Base-by-base conservation (phyloP, 1,284 basidiomycete species). In the Heterobasidion occidentale region DNA sequence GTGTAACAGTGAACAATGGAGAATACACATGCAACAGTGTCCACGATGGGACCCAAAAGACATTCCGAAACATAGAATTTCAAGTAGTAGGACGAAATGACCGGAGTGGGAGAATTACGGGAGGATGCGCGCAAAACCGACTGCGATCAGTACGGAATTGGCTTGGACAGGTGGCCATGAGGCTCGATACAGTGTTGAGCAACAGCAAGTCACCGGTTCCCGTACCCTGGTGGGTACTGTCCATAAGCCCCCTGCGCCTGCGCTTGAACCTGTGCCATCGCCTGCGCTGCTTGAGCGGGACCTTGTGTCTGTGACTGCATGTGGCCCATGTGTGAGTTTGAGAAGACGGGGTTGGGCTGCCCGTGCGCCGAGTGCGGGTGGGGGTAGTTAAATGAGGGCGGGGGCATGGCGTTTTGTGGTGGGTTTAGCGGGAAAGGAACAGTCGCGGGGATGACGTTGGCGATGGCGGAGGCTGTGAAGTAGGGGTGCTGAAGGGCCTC, bases 401-500 rank as follows among this genome's bases (percentile, higher is more conserved):
- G 83, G 12, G 81, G 74, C 80, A 88, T 85, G 33, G 81, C 73
- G 45, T 80, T 79, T 47, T 79, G 74, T 20, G 44, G 78, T 69
- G 73, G 70, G 62, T 72, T 79, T 62, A 72, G 71, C 53, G 73
- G 74, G 60, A 75, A 81, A 33, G 74, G 67, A 57, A 69, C 17
- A 20, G 48, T 51, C 27, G 57, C 34, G 44, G 53, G 48, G 12
- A 52, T 36, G 11, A 76, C 64, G 27, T 59, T 60, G 49, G 61
- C 63, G 19, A 73, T 72, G 50, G 74, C 69, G 12, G 80, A 71
- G 46, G 75, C 76, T 19, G 88, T 91, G 70, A 98, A 98, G 75
- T 98, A 98, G 0, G 92, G 92, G 68, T 99, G 97, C 15, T 80
- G 82, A 53, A 99, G 83, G 0, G 97, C 95, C 54, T 97, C 92